These are phyloP conservation scores for Sphagnum contortum DNA, from an alignment of 225 moss, liverwort and hornwort species.

Conservation along the genomic window DNA sequence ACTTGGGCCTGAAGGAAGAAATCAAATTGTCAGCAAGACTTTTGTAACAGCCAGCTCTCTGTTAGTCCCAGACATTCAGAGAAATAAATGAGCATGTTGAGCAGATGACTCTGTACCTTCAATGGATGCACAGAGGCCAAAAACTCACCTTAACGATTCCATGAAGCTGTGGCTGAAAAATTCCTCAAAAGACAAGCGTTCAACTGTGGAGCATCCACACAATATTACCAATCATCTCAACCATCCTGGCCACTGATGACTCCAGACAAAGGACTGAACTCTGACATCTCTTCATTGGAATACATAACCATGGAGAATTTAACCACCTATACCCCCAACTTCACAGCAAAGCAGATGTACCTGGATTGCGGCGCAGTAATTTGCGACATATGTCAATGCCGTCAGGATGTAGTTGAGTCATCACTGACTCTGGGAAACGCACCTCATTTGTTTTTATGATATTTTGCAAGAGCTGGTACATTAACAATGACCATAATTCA, in stretches of 20 bases:
- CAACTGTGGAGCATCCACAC: constrained; percentile 48
- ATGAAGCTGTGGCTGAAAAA: constrained; percentile 96
- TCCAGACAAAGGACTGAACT: too few species aligned
- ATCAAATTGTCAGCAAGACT: neutral
- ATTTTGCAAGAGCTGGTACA: constrained; percentile 72
- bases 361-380: constrained; percentile 81
- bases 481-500: neutral
- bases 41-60: too few species aligned
- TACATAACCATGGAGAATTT: too few species aligned
- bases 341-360: constrained; percentile 15
- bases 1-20: constrained; percentile 40
- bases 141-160: constrained; percentile 3
- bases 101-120: too few species aligned
- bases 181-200: constrained; percentile 95
- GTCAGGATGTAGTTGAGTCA: constrained; percentile 79
- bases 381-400: constrained; percentile 95
- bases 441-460: constrained; percentile 78
- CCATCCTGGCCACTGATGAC: too few species aligned
- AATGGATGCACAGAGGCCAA: too few species aligned
- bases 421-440: constrained; percentile 66
- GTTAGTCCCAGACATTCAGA: too few species aligned
- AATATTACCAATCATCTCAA: neutral
- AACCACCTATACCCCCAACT: too few species aligned
- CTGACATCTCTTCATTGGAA: too few species aligned
- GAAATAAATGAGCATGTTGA: too few species aligned